Evolutionary conservation across 306 rosid species (phyloP), one percentile per base, ranked within the genome.

Genomic region (Vigna reflexopilosa): DNA sequence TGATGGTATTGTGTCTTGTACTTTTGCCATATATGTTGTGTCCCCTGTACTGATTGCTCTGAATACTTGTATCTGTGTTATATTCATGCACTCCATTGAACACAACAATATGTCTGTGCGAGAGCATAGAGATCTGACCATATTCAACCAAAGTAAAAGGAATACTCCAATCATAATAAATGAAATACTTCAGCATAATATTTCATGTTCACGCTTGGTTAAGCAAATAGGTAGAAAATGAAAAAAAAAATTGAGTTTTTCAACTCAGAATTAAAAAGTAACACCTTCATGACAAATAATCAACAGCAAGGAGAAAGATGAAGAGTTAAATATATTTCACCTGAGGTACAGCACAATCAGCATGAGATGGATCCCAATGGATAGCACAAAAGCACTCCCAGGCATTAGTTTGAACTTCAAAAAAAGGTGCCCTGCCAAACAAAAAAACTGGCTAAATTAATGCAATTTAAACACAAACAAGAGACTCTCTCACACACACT

Each of bases 261-360:
- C 17, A 14, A 58, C 28, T 34, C 1, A 48, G 36, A 40, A 55
- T 47, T 30, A 65, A 75, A 40, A 73, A 15, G 19, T 10, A 66
- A 51, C n/a, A 28, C 61, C 68, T 9, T 13, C 47, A 28, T 52
- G 66, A 73, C 38, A 34, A 67, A 76, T 3, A 42, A 61, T 38
- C 51, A 52, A 40, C 13, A 62, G 40, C 75, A 67, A 45, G 26
- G 57, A 63, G 56, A 71, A 71, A 65, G 17, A 14, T 16, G n/a
- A 73, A 55, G 32, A 32, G 56, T 80, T 58, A 66, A 80, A 56
- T 16, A 57, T 76, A 72, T 51, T 64, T 79, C 75, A 87, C 90
- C 90, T 87, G 90, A 48, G 88, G 90, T 56, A 73, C 88, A 17
- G 90, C 86, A 82, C 90, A 87, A 77, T 87, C 90, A 78, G 88